Evolutionary conservation across 768 basidiomycete genomes (phyloP).

Genomic region (Suillus clintonianus): DNA sequence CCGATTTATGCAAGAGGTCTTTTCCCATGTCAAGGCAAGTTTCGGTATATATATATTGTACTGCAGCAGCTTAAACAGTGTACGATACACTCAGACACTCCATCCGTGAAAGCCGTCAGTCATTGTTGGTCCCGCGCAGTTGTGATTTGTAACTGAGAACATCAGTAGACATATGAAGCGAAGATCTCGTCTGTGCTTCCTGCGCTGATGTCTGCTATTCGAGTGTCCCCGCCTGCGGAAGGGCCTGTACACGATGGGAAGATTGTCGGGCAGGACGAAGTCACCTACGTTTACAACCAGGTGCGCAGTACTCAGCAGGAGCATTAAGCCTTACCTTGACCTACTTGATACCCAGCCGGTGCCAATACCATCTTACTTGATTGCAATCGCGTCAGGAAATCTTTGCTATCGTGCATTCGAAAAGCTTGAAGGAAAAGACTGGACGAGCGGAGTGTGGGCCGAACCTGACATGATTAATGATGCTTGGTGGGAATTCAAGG

Average conservation of each 20-base stretch:
- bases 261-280: constrained; percentile 68
- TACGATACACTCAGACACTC: constrained; percentile 57
- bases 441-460: constrained; percentile 89
- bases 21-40: constrained; percentile 73
- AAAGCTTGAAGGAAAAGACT: constrained; percentile 58
- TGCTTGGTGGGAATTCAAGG: constrained; percentile 85
- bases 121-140: neutral
- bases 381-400: constrained; percentile 89
- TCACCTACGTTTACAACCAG: constrained; percentile 79
- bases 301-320: constrained; percentile 39
- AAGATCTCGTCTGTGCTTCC: constrained; percentile 78
- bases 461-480: constrained; percentile 81
- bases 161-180: constrained; percentile 76
- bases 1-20: constrained; percentile 86
- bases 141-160: neutral
- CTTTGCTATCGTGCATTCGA: constrained; percentile 71
- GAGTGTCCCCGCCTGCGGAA: constrained; percentile 71
- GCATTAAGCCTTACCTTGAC: neutral
- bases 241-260: constrained; percentile 76
- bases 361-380: constrained; percentile 88
- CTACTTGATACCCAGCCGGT: constrained; percentile 52
- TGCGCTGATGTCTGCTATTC: constrained; percentile 81
- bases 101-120: constrained; percentile 81
- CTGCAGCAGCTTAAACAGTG: no score
- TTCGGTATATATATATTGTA: neutral